Evolutionary conservation across 129 eudicot species (phyloP).

Genomic region (Calendula officinalis): DNA sequence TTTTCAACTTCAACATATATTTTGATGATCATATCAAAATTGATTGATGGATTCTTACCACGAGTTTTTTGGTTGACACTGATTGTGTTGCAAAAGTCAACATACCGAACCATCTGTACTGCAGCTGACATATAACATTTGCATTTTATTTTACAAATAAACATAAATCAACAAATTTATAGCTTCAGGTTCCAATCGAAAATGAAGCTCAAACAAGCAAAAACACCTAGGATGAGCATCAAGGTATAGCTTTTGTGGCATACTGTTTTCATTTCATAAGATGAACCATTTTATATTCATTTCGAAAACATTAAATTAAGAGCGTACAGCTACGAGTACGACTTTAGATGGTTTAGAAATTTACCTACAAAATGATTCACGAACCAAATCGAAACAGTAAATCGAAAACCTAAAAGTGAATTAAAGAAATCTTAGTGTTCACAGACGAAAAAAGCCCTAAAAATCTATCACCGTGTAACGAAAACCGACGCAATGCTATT

Average conservation of each 20-base stretch:
- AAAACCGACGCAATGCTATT: neutral
- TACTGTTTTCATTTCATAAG: neutral
- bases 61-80: slow-evolving; percentile 5
- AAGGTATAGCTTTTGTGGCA: neutral
- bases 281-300: neutral
- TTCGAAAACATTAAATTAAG: slow-evolving; percentile 4
- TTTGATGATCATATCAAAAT: neutral
- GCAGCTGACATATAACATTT: slow-evolving; percentile 20
- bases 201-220: neutral
- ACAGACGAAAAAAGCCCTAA: slow-evolving; percentile 9
- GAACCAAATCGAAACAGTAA: neutral
- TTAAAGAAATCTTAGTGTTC: neutral
- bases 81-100: slow-evolving; percentile 16
- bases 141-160: slow-evolving; percentile 17
- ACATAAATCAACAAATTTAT: slow-evolving; percentile 4
- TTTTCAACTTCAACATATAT: neutral
- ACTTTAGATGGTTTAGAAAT: neutral
- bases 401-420: neutral
- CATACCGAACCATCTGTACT: slow-evolving; percentile 19
- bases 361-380: neutral
- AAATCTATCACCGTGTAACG: neutral
- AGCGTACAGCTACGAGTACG: neutral
- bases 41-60: slow-evolving; percentile 5
- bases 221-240: neutral
- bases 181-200: neutral